Percentiles rank a stretch among this genome's conserved stretches.
Evolutionary conservation across 1,284 basidiomycete genomes (phyloP).

Genomic region (Ustilago bromivora): DNA sequence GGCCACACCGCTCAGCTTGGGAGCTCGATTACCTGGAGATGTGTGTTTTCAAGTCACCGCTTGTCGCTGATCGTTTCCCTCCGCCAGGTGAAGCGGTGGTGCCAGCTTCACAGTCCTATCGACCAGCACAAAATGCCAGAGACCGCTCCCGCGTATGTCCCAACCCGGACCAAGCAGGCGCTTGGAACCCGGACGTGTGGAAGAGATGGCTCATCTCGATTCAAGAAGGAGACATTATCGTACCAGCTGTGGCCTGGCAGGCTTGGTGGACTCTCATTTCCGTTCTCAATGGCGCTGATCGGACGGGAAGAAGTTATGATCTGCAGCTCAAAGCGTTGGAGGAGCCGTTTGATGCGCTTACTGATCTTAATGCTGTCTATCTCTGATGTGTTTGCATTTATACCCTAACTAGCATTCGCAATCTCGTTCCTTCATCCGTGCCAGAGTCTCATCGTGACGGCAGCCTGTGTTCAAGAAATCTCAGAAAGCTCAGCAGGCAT

Average conservation of each 20-base stretch:
- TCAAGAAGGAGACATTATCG: slow-evolving; percentile 58
- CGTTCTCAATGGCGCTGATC: slow-evolving; percentile 64
- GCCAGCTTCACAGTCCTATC: slow-evolving; percentile 39
- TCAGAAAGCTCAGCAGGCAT: background rate
- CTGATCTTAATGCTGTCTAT: slow-evolving; percentile 57
- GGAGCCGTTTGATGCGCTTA: slow-evolving; percentile 57
- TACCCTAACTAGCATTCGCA: slow-evolving; percentile 5
- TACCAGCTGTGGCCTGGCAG: slow-evolving; percentile 63
- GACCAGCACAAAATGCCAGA: slow-evolving; percentile 26
- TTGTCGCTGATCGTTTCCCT: slow-evolving; percentile 61
- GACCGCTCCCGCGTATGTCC: slow-evolving; percentile 58
- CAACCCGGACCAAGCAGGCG: slow-evolving; percentile 52
- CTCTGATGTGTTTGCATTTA: slow-evolving; percentile 24
- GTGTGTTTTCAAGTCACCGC: slow-evolving; percentile 61
- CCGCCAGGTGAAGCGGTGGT: slow-evolving; percentile 56
- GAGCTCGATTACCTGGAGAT: slow-evolving; percentile 67
- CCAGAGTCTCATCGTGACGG: no score
- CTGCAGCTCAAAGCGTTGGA: slow-evolving; percentile 61
- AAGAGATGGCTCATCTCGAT: slow-evolving; percentile 55
- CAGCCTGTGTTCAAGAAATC: no score
- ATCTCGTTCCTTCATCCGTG: background rate
- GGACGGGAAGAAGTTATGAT: slow-evolving; percentile 59
- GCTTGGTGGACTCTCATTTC: slow-evolving; percentile 68
- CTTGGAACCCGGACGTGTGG: slow-evolving; percentile 58
- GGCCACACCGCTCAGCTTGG: slow-evolving; percentile 61